Base-by-base conservation (phyloP, 164 flowering plant species). In the Malania oleifera region DNA sequence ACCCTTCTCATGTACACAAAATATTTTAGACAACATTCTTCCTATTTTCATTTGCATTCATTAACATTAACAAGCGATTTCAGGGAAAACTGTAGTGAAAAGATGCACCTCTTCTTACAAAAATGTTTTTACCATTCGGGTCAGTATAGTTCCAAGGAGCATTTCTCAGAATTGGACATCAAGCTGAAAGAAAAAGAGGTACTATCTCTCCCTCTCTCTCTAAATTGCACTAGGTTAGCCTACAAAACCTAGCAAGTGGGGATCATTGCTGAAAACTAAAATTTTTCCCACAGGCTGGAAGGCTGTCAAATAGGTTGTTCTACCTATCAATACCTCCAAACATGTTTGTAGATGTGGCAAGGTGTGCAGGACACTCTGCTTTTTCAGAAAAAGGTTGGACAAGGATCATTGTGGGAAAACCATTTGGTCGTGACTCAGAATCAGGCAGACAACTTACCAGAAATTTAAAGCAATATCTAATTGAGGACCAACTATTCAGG, bases 41-140 rank as follows among this genome's bases (percentile, higher is more conserved):
- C 61, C 40, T 38, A 0, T 19, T 17, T 39, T 10, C 22, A 17
- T 17, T 59, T 35, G 15, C 3, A 19, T 31, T 26, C 52, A 50
- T 18, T 63, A 31, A 61, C 14, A n/a, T 10, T 10, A 10, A 24
- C 28, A 22, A 41, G 2, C 15, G 14, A 31, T 71, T 71, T 9
- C 82, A 91, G 98, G 77, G 98, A 77, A 70, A 88, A 91, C 55
- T 88, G 96, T 66, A 74, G 63, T 35, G 98, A 83, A 35, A 86
- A 86, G 65, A 86, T 89, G 95, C 79, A 78, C 6, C 73, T 81
- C 66, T 91, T 91, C 73, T 66, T 91, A 60, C 64, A 77, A 62
- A 82, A 89, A 70, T 91, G 98, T 69, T 91, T 86, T 68, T 89
- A 89, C 77, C 92, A 89, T 52, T 82, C 98, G 9, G 98, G 98